These are phyloP conservation scores for Gracilaria gracilis DNA, from an alignment of 23 red algal species.

Conservation along the genomic window DNA sequence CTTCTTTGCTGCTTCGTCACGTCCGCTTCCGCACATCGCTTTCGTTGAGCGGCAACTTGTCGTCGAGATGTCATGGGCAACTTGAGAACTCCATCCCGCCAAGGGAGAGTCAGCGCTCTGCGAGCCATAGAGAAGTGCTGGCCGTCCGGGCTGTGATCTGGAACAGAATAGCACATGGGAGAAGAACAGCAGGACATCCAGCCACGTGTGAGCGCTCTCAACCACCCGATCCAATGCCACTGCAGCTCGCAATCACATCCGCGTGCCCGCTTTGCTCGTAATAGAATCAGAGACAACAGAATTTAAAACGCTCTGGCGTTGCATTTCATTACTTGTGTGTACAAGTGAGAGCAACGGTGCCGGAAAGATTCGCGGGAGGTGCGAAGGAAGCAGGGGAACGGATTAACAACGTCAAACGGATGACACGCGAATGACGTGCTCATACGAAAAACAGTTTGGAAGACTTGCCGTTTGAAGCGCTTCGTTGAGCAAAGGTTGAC, in stretches of 20 bases:
- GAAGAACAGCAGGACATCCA: too few relatives aligned
- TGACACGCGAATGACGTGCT: neutral
- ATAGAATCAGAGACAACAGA: neutral
- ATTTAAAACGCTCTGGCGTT: neutral
- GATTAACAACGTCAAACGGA: neutral
- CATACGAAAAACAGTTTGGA: neutral
- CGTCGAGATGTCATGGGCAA: too few relatives aligned
- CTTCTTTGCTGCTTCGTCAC: too few relatives aligned
- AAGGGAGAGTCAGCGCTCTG: too few relatives aligned
- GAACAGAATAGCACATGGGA: too few relatives aligned
- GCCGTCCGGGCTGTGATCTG: too few relatives aligned
- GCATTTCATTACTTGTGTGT: constrained; percentile 18
- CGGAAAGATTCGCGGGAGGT: neutral
- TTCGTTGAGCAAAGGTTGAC: neutral
- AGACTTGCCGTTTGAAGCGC: neutral
- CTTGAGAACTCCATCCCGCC: too few relatives aligned
- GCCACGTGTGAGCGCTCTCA: neutral
- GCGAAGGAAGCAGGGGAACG: neutral
- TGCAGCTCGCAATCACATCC: too few relatives aligned
- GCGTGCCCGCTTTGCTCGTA: constrained; percentile 25
- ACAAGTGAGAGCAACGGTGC: neutral
- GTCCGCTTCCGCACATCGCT: too few relatives aligned
- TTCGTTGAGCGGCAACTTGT: too few relatives aligned
- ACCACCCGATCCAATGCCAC: constrained; percentile 19
- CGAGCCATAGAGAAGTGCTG: too few relatives aligned